Percentiles rank a stretch among this genome's conserved stretches.
Conservation (phyloP, 192 early-diverging fungal genomes). For the Backusella westeae region DNA sequence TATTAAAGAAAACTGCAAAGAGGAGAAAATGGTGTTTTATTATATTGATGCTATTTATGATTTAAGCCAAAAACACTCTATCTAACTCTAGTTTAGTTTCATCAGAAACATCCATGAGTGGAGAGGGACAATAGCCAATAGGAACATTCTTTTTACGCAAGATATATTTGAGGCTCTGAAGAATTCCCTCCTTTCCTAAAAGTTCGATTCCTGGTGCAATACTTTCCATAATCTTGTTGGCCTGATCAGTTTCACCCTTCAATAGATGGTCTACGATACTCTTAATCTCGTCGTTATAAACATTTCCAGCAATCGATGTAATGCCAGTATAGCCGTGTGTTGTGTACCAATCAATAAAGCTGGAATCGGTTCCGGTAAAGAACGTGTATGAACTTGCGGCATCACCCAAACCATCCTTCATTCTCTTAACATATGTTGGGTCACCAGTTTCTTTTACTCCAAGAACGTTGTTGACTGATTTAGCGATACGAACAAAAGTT, state of each 20-base stretch:
- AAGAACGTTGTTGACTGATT: neutral
- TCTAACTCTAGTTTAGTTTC: neutral
- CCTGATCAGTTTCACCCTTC: constrained; percentile 3
- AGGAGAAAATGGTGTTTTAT: neutral
- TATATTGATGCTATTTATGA: neutral
- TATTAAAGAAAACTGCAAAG: neutral
- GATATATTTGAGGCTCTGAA: constrained; percentile 19
- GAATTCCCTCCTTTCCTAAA: neutral
- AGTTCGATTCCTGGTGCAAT: neutral
- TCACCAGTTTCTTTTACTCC: constrained; percentile 23
- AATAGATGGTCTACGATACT: neutral
- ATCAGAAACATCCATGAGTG: constrained; percentile 11
- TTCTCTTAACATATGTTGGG: constrained; percentile 11
- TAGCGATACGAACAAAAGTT: constrained; percentile 3
- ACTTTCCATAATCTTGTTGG: neutral
- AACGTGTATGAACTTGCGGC: neutral
- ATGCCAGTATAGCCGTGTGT: constrained; percentile 19
- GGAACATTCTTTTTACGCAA: constrained; percentile 18
- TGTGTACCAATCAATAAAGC: neutral
- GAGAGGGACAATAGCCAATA: constrained; percentile 14
- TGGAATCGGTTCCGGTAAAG: constrained; percentile 11
- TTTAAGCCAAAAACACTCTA: neutral
- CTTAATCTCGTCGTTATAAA: constrained; percentile 14
- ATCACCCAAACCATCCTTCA: constrained; percentile 1
- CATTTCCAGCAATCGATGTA: constrained; percentile 11